Conservation (phyloP, 2,329 filamentous ascomycete genomes). For the Xylogone sp. region DNA sequence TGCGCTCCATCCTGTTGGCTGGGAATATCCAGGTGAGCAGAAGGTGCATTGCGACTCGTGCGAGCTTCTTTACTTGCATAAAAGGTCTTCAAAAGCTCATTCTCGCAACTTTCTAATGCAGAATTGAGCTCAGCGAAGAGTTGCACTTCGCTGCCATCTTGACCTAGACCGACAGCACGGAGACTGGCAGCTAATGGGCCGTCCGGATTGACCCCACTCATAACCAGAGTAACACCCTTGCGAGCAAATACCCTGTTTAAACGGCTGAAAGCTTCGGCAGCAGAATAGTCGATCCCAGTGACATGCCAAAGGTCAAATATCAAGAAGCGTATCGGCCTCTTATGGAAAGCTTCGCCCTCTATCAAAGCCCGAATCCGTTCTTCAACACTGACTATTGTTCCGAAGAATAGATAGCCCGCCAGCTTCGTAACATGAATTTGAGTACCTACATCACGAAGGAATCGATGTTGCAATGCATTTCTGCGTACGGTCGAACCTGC, state of each 20-base stretch:
- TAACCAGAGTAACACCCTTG: conserved; percentile 73
- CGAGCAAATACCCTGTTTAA: conserved; percentile 80
- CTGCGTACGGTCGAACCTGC: conserved; percentile 90
- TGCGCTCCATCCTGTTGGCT: conserved; percentile 6
- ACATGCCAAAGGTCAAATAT: conserved; percentile 88
- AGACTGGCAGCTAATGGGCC: conserved; percentile 75
- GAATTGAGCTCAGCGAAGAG: conserved; percentile 90
- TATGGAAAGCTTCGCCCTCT: conserved; percentile 73
- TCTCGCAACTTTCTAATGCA: conserved; percentile 90
- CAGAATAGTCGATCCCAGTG: conserved; percentile 91
- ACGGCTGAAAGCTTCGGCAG: conserved; percentile 89
- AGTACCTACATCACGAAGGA: conserved; percentile 76
- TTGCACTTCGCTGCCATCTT: conserved; percentile 68
- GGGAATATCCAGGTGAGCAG: conserved; percentile 24
- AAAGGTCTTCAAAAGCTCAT: conserved; percentile 80
- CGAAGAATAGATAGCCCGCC: conserved; percentile 95
- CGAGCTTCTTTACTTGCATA: conserved; percentile 65
- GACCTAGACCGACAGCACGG: conserved; percentile 76
- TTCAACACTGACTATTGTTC: conserved; percentile 94
- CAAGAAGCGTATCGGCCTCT: conserved; percentile 81
- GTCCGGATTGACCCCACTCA: conserved; percentile 77
- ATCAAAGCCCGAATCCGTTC: conserved; percentile 79
- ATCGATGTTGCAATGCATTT: conserved; percentile 84
- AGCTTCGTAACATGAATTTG: conserved; percentile 93
- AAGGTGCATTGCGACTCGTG: conserved; percentile 38